Base-by-base conservation (phyloP, 768 basidiomycete species). In the Fomitopsis serialis region DNA sequence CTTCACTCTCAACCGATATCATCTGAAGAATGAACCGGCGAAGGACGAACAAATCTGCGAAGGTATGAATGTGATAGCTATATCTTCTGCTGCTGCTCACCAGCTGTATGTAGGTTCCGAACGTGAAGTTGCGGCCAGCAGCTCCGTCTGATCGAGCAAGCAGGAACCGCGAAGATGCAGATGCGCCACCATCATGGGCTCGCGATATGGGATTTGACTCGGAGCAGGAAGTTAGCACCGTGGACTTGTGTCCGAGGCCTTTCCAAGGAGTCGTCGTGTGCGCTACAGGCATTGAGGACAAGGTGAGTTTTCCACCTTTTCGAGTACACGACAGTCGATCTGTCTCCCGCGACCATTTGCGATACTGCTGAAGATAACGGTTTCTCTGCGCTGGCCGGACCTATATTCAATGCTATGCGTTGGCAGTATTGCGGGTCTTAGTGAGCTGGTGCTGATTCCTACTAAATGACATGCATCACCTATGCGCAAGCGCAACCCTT, bases 251-350 rank as follows among this genome's bases (percentile, higher is more conserved):
- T 70, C 86, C 86, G 19, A 72, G 86, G 36, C 89, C 89, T 0
- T 84, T 93, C 61, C 80, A 71, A 49, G 78, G 78, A 1, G 70
- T 87, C 19, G 71, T 82, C 0, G 58, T 93, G 1, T 91, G 86
- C 66, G 88, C 87, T 34, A 91, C 90, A 0, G 89, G 90, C 6
- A 74, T 85, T n/a, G 62, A 68, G 42, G 89, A 92, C 72, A 92
- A 91, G 80, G 91, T 87, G 54, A 42, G 78, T 61, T 24, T 23
- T 5, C 12, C 13, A 7, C 37, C n/a, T n/a, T n/a, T 40, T 11
- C 11, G 29, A 32, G 11, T 6, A 11, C 29, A 32, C 29, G 11
- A 32, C 6, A 11, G 11, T 32, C 29, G 11, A 5, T 32, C 6
- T 5, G 5, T 32, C 5, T 32, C 6, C 11, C 29, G 29, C 11